Evolutionary conservation across 371 early-diverging fungal species (phyloP).

Genomic region (Rhizopus sp.): DNA sequence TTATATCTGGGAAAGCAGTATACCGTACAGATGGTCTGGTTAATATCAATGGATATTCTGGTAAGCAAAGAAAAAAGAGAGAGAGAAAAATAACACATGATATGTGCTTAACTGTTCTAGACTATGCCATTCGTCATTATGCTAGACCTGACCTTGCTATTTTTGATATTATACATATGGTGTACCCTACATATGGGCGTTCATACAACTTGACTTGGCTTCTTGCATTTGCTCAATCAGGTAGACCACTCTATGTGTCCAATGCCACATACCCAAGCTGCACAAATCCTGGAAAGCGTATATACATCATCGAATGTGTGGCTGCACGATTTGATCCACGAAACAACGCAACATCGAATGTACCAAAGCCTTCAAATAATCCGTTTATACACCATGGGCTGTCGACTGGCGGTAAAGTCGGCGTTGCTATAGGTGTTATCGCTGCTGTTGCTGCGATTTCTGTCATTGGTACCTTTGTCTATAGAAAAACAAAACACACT

Average conservation of each 20-base stretch:
- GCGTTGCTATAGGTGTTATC: slow-evolving; percentile 43
- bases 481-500: slow-evolving; percentile 2
- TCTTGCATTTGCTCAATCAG: slow-evolving; percentile 39
- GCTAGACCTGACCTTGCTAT: slow-evolving; percentile 42
- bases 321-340: slow-evolving; percentile 12
- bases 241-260: slow-evolving; percentile 12
- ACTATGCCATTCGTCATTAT: slow-evolving; percentile 37
- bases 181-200: slow-evolving; percentile 41
- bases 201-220: slow-evolving; percentile 40
- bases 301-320: slow-evolving; percentile 16
- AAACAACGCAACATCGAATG: slow-evolving; percentile 10
- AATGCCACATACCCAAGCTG: slow-evolving; percentile 18
- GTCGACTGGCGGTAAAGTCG: slow-evolving; percentile 38
- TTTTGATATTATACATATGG: slow-evolving; percentile 43
- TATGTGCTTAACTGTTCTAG: slow-evolving; percentile 11
- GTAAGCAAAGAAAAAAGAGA: slow-evolving; percentile 6
- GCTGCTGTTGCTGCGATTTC: slow-evolving; percentile 27
- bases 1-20: slow-evolving; percentile 10
- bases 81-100: neutral
- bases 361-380: slow-evolving; percentile 1
- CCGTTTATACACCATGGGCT: slow-evolving; percentile 9
- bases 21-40: slow-evolving; percentile 25
- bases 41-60: slow-evolving; percentile 16
- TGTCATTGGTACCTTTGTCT: slow-evolving; percentile 14
- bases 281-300: slow-evolving; percentile 8